phyloP scores from a whole-genome alignment of 2,329 filamentous ascomycete species.

The Colletotrichum ledebouriae region DNA sequence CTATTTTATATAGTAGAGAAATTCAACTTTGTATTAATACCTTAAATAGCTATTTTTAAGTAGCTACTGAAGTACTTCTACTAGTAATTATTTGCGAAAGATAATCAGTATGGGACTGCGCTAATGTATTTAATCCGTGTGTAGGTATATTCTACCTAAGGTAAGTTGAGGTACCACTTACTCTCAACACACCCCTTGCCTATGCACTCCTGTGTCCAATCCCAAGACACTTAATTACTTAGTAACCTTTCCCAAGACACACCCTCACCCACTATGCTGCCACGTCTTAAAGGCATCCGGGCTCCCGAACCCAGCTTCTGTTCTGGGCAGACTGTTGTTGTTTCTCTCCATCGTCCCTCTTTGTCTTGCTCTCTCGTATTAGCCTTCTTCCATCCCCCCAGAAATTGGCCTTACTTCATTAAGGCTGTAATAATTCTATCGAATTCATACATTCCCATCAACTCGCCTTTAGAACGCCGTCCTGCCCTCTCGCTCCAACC shows the following conservation, averaged over 20 bases:
- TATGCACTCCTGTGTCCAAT: slow-evolving; percentile 37
- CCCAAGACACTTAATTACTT: slow-evolving; percentile 20
- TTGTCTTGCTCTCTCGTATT: slow-evolving; percentile 12
- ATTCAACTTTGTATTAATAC: too few relatives aligned
- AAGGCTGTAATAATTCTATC: slow-evolving; percentile 29
- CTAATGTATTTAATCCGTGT: too few relatives aligned
- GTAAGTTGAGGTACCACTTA: background rate
- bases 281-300: slow-evolving; percentile 41
- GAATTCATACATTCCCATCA: slow-evolving; percentile 19
- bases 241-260: background rate
- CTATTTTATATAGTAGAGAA: too few relatives aligned
- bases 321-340: slow-evolving; percentile 26
- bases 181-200: slow-evolving; percentile 25
- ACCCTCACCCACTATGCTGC: slow-evolving; percentile 9
- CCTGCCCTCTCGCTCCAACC: slow-evolving; percentile 11
- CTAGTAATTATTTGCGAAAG: too few relatives aligned
- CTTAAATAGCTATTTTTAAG: too few relatives aligned
- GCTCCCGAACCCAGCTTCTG: slow-evolving; percentile 39
- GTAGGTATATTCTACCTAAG: too few relatives aligned
- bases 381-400: background rate
- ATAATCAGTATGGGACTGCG: too few relatives aligned
- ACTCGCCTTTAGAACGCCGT: slow-evolving; percentile 8
- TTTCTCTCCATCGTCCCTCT: slow-evolving; percentile 26
- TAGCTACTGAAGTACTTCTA: too few relatives aligned
- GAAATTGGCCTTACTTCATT: slow-evolving; percentile 1